Percentiles rank a stretch among this genome's conserved stretches.
These are phyloP conservation scores for Candida takata DNA, from an alignment of 805 yeast genomes.

Conservation along the genomic window DNA sequence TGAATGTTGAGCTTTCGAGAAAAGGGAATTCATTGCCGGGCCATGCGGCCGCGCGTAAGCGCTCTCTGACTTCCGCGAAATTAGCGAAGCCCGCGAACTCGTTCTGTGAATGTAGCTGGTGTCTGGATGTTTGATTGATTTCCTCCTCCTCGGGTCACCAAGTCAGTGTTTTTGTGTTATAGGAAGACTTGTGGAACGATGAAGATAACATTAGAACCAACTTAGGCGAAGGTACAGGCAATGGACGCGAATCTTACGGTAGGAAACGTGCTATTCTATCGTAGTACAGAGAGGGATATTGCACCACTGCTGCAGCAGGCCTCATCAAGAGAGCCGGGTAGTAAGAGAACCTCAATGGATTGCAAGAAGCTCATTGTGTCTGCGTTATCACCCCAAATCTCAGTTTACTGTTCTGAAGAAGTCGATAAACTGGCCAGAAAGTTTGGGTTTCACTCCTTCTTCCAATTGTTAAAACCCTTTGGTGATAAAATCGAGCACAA, in stretches of 20 bases:
- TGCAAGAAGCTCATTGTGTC: constrained; percentile 26
- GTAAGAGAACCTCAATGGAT: constrained; percentile 19
- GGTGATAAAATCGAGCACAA: constrained; percentile 46
- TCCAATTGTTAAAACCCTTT: constrained; percentile 45
- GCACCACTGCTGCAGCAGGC: constrained; percentile 10
- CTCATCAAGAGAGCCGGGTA: constrained; percentile 2
- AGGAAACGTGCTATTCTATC: constrained; percentile 15
- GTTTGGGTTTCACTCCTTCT: constrained; percentile 35
- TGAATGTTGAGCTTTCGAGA: too few relatives aligned
- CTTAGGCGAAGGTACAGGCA: too few relatives aligned
- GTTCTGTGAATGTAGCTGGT: too few relatives aligned
- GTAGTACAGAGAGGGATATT: constrained; percentile 14
- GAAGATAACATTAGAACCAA: too few relatives aligned
- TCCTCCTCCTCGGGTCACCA: too few relatives aligned
- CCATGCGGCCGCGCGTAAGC: too few relatives aligned
- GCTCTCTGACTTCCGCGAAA: too few relatives aligned
- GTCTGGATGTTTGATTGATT: too few relatives aligned
- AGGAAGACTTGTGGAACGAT: too few relatives aligned
- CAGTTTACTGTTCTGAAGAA: constrained; percentile 40
- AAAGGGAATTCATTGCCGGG: too few relatives aligned
- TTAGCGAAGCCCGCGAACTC: too few relatives aligned
- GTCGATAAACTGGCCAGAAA: constrained; percentile 39
- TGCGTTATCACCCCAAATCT: constrained; percentile 45
- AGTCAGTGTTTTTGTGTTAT: too few relatives aligned
- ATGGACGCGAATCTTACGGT: constrained; percentile 15